A percentile compares a stretch with the other conserved stretches of the same genome.
These are phyloP conservation scores for Blastobotrys petasosporus DNA, from an alignment of 1,139 yeast genomes.

Conservation along the genomic window DNA sequence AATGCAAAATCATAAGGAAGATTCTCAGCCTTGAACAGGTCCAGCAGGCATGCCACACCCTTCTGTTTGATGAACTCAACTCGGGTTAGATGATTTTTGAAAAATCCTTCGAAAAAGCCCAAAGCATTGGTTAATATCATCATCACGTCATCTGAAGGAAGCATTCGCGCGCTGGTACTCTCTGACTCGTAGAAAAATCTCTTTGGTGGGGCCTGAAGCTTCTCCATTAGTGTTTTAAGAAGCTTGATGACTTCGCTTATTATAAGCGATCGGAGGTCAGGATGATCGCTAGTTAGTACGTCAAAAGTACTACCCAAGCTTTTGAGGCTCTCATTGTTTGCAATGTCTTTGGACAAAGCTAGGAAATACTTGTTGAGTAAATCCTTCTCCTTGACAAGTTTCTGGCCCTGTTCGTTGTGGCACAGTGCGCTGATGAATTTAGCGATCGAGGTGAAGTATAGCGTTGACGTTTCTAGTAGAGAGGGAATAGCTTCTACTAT, in stretches of 20 bases:
- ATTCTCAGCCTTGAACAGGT: slow-evolving; percentile 25
- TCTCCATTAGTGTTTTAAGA: slow-evolving; percentile 43
- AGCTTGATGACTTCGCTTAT: slow-evolving; percentile 45
- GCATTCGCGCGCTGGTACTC: slow-evolving; percentile 5
- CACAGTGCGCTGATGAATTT: slow-evolving; percentile 81
- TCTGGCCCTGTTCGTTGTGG: slow-evolving; percentile 67
- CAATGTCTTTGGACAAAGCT: slow-evolving; percentile 17
- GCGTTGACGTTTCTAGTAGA: slow-evolving; percentile 47
- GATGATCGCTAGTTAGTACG: slow-evolving; percentile 78
- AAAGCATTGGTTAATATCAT: slow-evolving; percentile 23
- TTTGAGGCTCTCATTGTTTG: slow-evolving; percentile 36
- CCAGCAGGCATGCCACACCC: slow-evolving; percentile 28
- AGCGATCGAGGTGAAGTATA: slow-evolving; percentile 57
- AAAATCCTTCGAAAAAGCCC: slow-evolving; percentile 31
- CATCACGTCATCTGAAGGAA: slow-evolving; percentile 15
- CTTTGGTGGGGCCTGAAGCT: slow-evolving; percentile 14
- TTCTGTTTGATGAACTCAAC: slow-evolving; percentile 31
- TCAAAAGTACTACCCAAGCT: slow-evolving; percentile 68
- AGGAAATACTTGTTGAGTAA: slow-evolving; percentile 19
- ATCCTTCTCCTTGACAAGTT: slow-evolving; percentile 31
- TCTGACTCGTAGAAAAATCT: slow-evolving; percentile 20
- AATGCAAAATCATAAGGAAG: slow-evolving; percentile 36
- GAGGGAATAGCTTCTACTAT: slow-evolving; percentile 50
- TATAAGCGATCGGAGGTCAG: slow-evolving; percentile 59
- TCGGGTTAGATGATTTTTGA: slow-evolving; percentile 31